Conservation (phyloP, 2,329 filamentous ascomycete species). For the Curvularia verruculosa region DNA sequence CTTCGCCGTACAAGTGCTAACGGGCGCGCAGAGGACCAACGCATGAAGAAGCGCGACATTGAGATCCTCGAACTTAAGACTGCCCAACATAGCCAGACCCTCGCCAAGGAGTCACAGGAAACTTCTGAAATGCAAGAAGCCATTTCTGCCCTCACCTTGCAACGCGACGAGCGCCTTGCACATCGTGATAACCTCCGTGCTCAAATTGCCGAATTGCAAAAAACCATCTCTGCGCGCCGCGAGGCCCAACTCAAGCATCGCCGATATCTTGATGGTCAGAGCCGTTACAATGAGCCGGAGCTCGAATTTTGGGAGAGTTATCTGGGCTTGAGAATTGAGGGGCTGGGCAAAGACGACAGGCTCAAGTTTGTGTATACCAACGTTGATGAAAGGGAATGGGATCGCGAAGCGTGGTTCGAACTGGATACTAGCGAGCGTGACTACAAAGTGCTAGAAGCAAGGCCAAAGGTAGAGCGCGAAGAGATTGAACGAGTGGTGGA, state of each 20-base stretch:
- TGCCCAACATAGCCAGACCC: conserved; percentile 71
- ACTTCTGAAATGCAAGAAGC: conserved; percentile 67
- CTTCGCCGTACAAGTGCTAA: conserved; percentile 8
- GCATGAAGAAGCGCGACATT: conserved; percentile 86
- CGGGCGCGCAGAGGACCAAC: conserved; percentile 75
- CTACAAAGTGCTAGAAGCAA: conserved; percentile 81
- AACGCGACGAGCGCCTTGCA: conserved; percentile 61
- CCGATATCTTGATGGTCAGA: conserved; percentile 78
- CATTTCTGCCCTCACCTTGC: conserved; percentile 61
- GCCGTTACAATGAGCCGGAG: conserved; percentile 88
- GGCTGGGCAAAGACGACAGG: conserved; percentile 80
- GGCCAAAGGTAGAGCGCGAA: conserved; percentile 81
- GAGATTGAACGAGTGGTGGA: conserved; percentile 79
- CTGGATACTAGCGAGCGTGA: conserved; percentile 80
- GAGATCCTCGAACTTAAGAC: conserved; percentile 79
- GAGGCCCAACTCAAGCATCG: conserved; percentile 76
- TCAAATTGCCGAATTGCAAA: conserved; percentile 69
- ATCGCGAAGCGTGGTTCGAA: conserved; percentile 92
- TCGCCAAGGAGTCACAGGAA: conserved; percentile 79
- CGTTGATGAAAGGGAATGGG: conserved; percentile 85
- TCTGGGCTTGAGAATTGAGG: conserved; percentile 86
- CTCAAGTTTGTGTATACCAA: conserved; percentile 91
- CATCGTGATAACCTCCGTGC: conserved; percentile 62
- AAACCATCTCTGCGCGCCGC: conserved; percentile 70
- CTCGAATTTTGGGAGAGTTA: conserved; percentile 95